Conservation (phyloP, 768 basidiomycete genomes). For the Clathrus columnatus region DNA sequence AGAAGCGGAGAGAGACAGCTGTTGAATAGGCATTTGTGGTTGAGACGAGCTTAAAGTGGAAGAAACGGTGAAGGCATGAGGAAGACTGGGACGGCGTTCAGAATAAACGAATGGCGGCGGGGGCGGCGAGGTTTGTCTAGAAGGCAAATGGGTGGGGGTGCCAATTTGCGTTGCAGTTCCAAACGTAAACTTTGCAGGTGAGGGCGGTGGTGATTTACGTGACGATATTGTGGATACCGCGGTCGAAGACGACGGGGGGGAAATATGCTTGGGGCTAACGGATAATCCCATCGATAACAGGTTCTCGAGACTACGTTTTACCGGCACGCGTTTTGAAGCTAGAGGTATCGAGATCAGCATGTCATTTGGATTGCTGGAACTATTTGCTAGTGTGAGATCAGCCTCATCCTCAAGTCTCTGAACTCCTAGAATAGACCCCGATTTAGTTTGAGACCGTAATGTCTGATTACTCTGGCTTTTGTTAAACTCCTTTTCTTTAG, state of each 20-base stretch:
- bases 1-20: not conserved
- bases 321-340: not conserved
- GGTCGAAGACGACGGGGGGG: not conserved
- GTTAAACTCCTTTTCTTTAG: constrained; percentile 7
- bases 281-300: not conserved
- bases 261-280: not conserved
- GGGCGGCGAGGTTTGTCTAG: not conserved
- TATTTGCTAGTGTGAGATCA: not conserved
- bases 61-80: not conserved
- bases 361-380: not conserved
- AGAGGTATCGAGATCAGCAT: not conserved
- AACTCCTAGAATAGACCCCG: constrained; percentile 4
- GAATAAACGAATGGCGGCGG: not conserved
- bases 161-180: not conserved
- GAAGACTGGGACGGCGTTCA: constrained; percentile 3
- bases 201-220: not conserved
- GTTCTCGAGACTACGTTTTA: not conserved
- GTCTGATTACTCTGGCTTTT: not conserved
- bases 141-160: not conserved
- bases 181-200: constrained; percentile 5
- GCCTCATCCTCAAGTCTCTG: not conserved
- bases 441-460: not conserved
- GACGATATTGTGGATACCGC: not conserved
- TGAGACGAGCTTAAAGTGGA: not conserved
- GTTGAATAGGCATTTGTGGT: not conserved